Evolutionary conservation across 331 rosid genomes (phyloP), one percentile per base, ranked within the genome.

Genomic region (Spiraea crenata): DNA sequence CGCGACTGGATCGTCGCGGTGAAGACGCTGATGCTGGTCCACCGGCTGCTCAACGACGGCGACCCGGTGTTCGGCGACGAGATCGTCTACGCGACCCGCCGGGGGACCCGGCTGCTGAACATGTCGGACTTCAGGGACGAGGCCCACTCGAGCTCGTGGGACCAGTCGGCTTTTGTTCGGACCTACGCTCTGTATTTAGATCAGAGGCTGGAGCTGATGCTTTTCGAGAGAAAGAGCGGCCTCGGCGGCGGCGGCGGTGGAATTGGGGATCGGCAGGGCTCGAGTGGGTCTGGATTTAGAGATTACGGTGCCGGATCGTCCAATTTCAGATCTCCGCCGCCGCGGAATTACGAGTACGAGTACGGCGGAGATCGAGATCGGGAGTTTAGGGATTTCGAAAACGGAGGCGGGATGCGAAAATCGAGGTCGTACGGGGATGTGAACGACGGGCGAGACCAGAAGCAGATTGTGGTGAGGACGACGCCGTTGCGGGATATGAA

Each of bases 81-180:
- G 85, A 85, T 93, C 72, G 72, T 93, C 66, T 87, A 86, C 71
- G 91, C 96, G 4, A 91, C 97, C 0, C 69, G 97, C 4, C 82
- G 92, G 19, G 99, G 99, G 11, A 79, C 91, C 6, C 73, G 96
- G 87, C 89, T 93, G 9, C 84, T 93, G 57, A 86, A 93, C 65
- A 71, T 93, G 78, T 84, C 99, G 3, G 92, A 91, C 76, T 93
- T 93, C 80, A 87, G 91, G 64, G 99, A 93, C 48, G 99, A 93
- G 77, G 97, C 97, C 58, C 97, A 93, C 82, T 89, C 99, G 2
- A 91, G 83, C 82, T 91, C 99, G 0, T 93, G 99, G 99, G 99
- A 93, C 65, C 91, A 86, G 77, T 84, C 99, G 0, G 88, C 92
- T 60, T 93, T 89, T 16, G 95, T 93, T 0, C 82, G 96, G 82